Conservation (phyloP, 305 asterid species). For the Fraxinus nigra region DNA sequence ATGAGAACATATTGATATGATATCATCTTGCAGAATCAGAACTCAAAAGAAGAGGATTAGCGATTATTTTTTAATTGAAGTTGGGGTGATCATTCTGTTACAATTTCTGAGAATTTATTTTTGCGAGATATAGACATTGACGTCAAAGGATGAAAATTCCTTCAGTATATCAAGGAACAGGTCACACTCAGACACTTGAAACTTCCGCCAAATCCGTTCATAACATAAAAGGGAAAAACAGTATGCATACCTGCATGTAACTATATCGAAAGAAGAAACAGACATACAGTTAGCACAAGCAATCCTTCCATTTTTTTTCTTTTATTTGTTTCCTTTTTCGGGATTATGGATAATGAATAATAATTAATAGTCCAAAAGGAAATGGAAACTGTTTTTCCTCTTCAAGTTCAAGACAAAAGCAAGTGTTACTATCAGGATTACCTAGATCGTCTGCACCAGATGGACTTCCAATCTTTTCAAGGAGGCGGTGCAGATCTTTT, state of each 20-base stretch:
- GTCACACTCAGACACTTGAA: neutral
- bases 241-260: neutral
- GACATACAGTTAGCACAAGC: neutral
- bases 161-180: neutral
- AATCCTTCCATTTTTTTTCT: neutral
- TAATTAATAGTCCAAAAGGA: neutral
- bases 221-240: neutral
- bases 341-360: neutral
- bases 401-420: neutral
- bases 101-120: neutral
- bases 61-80: neutral
- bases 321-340: neutral
- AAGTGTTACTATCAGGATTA: constrained; percentile 24
- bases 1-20: neutral
- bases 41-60: neutral
- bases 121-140: neutral
- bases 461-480: constrained; percentile 92
- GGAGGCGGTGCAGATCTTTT: constrained; percentile 79
- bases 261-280: neutral
- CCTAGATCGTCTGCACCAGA: constrained; percentile 86
- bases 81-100: neutral
- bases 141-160: neutral
- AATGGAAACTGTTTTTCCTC: neutral
- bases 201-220: neutral
- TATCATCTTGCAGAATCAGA: neutral